Conservation (phyloP, 371 early-diverging fungal species). For the Mortierella sp. region DNA sequence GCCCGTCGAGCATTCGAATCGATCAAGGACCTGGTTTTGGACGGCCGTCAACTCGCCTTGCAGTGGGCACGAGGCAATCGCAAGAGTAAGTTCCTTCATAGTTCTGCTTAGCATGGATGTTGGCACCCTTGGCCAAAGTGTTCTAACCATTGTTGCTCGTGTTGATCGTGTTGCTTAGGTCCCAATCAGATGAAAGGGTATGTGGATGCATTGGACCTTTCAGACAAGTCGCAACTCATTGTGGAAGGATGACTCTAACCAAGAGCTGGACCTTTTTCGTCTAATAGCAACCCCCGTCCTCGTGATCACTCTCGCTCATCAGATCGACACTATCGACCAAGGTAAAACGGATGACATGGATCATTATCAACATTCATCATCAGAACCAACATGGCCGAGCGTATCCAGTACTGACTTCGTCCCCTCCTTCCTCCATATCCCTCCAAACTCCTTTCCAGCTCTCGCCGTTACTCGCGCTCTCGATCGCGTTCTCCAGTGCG, state of each 20-base stretch:
- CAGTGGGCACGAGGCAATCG: too few species aligned
- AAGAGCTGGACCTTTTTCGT: not conserved
- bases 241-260: too few species aligned
- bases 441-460: constrained; percentile 6
- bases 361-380: too few species aligned
- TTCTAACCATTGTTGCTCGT: not conserved
- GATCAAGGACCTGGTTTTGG: too few species aligned
- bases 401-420: not conserved
- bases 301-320: constrained; percentile 25
- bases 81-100: too few species aligned
- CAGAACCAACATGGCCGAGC: too few species aligned
- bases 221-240: too few species aligned
- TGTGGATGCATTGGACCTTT: not conserved
- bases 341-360: constrained; percentile 8
- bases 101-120: too few species aligned
- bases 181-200: constrained; percentile 46
- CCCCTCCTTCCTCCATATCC: not conserved
- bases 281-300: not conserved
- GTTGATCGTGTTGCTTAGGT: too few species aligned
- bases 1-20: too few species aligned
- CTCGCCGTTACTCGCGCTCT: constrained; percentile 47
- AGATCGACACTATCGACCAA: constrained; percentile 43
- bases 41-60: too few species aligned
- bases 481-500: constrained; percentile 34
- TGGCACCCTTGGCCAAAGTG: not conserved